phyloP scores from a whole-genome alignment of 768 basidiomycete genomes.

The Tylopilus sp. region DNA sequence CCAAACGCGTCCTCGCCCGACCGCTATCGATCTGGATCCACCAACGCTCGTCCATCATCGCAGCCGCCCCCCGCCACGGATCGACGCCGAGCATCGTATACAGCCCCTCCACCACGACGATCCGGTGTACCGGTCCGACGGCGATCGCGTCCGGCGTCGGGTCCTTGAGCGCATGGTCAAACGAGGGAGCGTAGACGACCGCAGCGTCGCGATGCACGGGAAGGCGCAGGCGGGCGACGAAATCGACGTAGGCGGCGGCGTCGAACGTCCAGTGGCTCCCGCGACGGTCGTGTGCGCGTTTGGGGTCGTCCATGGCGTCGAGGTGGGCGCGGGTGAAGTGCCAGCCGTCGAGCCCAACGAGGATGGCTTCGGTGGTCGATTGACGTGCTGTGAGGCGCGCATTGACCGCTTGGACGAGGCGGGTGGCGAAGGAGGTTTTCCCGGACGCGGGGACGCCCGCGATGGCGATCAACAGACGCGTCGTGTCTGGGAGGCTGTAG shows the following conservation, averaged over 20 bases:
- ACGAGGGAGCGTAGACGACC: conserved; percentile 69
- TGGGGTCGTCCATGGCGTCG: conserved; percentile 71
- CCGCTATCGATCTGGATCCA: conserved; percentile 58
- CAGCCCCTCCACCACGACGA: conserved; percentile 88
- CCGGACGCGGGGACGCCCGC: conserved; percentile 83
- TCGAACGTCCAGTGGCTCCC: conserved; percentile 95
- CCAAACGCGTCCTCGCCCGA: conserved; percentile 57
- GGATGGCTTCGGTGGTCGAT: conserved; percentile 41
- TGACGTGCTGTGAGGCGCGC: conserved; percentile 26
- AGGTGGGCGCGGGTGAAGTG: conserved; percentile 80
- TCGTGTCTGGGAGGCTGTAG: conserved; percentile 13
- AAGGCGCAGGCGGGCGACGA: conserved; percentile 54
- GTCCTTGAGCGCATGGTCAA: conserved; percentile 86
- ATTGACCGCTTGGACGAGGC: conserved; percentile 56
- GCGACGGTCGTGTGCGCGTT: conserved; percentile 71
- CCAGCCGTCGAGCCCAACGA: conserved; percentile 90
- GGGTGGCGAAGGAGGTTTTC: conserved; percentile 72
- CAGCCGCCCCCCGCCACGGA: conserved; percentile 68
- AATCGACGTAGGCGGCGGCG: conserved; percentile 62
- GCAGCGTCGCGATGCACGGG: neutral
- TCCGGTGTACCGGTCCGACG: conserved; percentile 62
- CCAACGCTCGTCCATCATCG: conserved; percentile 74
- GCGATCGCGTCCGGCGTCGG: conserved; percentile 58
- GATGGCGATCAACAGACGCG: conserved; percentile 67
- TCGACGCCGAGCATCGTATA: conserved; percentile 74